Evolutionary conservation across 768 basidiomycete species (phyloP).

Genomic region (Hygrophorus russula): DNA sequence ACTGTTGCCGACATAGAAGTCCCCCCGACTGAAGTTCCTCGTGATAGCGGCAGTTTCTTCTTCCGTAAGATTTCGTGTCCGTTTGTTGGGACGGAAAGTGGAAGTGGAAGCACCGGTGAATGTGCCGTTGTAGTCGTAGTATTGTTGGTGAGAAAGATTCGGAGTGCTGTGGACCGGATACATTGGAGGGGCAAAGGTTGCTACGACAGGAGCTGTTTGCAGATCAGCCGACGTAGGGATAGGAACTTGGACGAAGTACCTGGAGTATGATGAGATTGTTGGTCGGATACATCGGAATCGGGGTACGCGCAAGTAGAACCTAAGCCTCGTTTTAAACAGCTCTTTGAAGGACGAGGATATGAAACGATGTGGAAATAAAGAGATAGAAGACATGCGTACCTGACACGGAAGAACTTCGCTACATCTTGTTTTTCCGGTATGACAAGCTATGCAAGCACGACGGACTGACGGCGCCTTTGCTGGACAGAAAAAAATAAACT

Average conservation of each 20-base stretch:
- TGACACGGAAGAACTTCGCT: constrained; percentile 77
- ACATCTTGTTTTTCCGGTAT: constrained; percentile 75
- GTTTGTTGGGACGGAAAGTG: constrained; percentile 71
- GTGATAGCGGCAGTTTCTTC: constrained; percentile 80
- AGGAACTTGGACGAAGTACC: constrained; percentile 16
- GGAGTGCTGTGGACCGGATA: constrained; percentile 35
- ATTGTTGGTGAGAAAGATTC: constrained; percentile 50
- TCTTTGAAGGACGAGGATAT: constrained; percentile 28
- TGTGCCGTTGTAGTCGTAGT: constrained; percentile 68
- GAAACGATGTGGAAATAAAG: constrained; percentile 1
- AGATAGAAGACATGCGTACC: constrained; percentile 24
- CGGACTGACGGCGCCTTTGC: constrained; percentile 77
- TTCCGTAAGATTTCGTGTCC: constrained; percentile 70
- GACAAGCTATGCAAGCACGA: constrained; percentile 71
- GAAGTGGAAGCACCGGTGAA: constrained; percentile 62
- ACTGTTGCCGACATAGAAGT: constrained; percentile 73
- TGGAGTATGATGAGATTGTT: constrained; percentile 26
- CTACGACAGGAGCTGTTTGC: constrained; percentile 21
- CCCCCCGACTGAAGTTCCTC: constrained; percentile 69
- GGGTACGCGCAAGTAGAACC: constrained; percentile 65
- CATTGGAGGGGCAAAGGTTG: constrained; percentile 35
- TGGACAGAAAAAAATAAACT: constrained; percentile 18
- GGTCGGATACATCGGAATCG: constrained; percentile 54
- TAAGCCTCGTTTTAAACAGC: constrained; percentile 73
- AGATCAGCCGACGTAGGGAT: constrained; percentile 8